Evolutionary conservation across 495 filamentous ascomycete genomes (phyloP).

Genomic region (Hypoxylon cercidicola): DNA sequence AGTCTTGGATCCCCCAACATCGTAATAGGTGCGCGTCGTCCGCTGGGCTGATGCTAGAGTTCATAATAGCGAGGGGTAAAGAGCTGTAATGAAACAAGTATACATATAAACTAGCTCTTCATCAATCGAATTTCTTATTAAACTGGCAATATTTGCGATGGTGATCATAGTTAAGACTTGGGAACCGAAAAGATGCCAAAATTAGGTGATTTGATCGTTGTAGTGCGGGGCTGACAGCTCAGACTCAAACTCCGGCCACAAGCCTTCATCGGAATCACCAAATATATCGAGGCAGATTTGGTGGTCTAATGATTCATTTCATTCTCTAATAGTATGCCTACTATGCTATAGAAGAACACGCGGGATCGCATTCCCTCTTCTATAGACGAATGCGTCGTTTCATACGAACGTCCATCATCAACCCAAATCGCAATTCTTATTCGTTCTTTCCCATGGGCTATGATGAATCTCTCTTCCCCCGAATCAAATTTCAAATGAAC

Average conservation of each 20-base stretch:
- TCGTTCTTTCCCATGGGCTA: neutral
- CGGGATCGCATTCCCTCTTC: conserved; percentile 2
- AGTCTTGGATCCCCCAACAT: conserved; percentile 61
- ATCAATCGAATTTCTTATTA: too few relatives aligned
- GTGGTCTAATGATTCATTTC: conserved; percentile 8
- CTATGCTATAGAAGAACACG: conserved; percentile 20
- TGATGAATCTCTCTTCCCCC: neutral
- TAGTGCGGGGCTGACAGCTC: too few relatives aligned
- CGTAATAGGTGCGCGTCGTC: conserved; percentile 51
- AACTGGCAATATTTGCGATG: too few relatives aligned
- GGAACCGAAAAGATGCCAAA: too few relatives aligned
- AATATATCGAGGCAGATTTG: neutral
- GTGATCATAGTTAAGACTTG: too few relatives aligned
- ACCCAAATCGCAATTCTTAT: conserved; percentile 6
- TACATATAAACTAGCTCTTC: too few relatives aligned
- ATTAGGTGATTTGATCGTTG: too few relatives aligned
- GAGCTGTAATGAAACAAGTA: neutral
- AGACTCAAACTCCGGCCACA: too few relatives aligned
- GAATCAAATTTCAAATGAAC: conserved; percentile 10
- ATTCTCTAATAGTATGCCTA: conserved; percentile 26
- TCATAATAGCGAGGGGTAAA: conserved; percentile 14
- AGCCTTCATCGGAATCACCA: neutral
- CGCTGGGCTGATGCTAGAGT: neutral
- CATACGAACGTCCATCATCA: conserved; percentile 30
- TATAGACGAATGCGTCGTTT: conserved; percentile 19